Conservation (phyloP, 371 early-diverging fungal species). For the Mucor ambiguus region DNA sequence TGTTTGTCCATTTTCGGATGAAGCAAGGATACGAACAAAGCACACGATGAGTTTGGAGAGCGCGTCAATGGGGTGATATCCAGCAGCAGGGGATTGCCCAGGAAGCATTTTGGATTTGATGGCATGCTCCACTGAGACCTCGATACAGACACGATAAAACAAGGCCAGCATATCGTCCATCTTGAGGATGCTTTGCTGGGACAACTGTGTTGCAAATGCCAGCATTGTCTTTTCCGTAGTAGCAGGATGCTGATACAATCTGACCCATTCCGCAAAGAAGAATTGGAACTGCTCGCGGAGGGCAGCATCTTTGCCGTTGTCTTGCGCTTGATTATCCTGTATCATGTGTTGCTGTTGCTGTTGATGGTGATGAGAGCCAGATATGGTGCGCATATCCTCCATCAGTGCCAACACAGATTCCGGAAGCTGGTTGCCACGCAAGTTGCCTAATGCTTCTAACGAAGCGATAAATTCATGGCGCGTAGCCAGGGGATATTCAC, state of each 20-base stretch:
- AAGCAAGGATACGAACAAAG: conserved; percentile 29
- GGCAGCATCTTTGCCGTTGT: conserved; percentile 32
- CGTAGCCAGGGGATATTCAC: conserved; percentile 63
- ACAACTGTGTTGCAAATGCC: conserved; percentile 70
- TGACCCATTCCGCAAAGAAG: conserved; percentile 88
- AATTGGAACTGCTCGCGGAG: conserved; percentile 70
- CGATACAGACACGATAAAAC: conserved; percentile 89
- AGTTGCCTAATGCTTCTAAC: conserved; percentile 65
- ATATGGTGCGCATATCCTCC: conserved; percentile 23
- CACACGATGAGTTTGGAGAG: conserved; percentile 78
- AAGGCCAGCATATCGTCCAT: conserved; percentile 73
- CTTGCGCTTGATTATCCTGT: conserved; percentile 25
- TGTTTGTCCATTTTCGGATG: conserved; percentile 17
- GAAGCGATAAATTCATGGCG: conserved; percentile 76
- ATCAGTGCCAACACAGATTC: conserved; percentile 57
- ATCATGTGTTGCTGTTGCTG: conserved; percentile 1
- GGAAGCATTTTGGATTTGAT: conserved; percentile 58
- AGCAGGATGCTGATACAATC: conserved; percentile 77
- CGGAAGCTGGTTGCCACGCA: conserved; percentile 63
- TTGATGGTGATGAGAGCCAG: conserved; percentile 18
- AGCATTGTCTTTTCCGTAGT: conserved; percentile 75
- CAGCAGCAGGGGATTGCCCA: conserved; percentile 45
- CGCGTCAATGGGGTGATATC: conserved; percentile 83
- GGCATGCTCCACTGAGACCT: conserved; percentile 78
- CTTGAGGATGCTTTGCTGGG: conserved; percentile 74